Conservation (phyloP, 495 filamentous ascomycete species). For the Hypoxylon cercidicola region DNA sequence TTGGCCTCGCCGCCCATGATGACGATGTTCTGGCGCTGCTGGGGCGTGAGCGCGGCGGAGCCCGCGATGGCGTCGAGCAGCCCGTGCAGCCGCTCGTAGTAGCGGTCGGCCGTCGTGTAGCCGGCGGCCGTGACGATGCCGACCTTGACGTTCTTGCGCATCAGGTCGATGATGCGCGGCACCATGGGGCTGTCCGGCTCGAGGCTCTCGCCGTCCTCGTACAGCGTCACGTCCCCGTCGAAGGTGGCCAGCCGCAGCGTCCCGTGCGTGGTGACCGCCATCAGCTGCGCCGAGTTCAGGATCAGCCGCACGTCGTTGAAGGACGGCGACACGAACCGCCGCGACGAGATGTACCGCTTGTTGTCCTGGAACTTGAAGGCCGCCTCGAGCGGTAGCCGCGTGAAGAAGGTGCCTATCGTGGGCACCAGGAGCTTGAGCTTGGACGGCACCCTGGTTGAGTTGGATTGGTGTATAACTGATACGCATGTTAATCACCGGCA, state of each 20-base stretch:
- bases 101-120: conserved; percentile 85
- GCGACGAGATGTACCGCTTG: conserved; percentile 84
- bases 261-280: conserved; percentile 78
- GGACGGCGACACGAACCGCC: conserved; percentile 93
- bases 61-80: conserved; percentile 82
- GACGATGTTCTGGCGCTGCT: conserved; percentile 79
- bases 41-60: conserved; percentile 64
- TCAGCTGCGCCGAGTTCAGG: conserved; percentile 92
- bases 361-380: conserved; percentile 92
- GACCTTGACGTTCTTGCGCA: conserved; percentile 72
- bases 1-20: conserved; percentile 90
- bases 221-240: conserved; percentile 96
- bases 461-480: conserved; percentile 75
- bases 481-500: no score
- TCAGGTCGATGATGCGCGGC: conserved; percentile 72
- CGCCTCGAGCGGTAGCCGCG: conserved; percentile 80
- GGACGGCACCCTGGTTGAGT: conserved; percentile 72
- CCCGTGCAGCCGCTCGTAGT: conserved; percentile 85
- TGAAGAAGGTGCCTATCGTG: conserved; percentile 90
- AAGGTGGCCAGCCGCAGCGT: conserved; percentile 88
- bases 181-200: conserved; percentile 80
- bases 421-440: conserved; percentile 95
- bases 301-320: conserved; percentile 97
- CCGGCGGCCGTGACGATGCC: conserved; percentile 98
- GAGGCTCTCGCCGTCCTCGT: conserved; percentile 89